Evolutionary conservation across 257 asterid genomes (phyloP).

Genomic region (Cynanchum wilfordii): DNA sequence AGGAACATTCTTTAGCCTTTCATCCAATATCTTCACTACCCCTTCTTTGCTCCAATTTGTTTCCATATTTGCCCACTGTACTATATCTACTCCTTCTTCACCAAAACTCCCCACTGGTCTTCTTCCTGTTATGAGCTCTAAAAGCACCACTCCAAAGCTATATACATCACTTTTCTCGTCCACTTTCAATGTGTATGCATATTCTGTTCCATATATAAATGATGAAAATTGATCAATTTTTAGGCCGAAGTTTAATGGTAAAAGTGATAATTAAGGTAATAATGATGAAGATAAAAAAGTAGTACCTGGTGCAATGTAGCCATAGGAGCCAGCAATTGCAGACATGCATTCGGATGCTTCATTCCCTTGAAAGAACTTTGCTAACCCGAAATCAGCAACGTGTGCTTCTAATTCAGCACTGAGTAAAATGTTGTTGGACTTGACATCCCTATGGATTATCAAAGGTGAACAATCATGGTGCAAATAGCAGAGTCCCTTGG

Average conservation of each 20-base stretch:
- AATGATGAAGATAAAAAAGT: not conserved
- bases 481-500: constrained; percentile 36
- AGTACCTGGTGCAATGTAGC: constrained; percentile 47
- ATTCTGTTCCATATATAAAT: constrained; percentile 18
- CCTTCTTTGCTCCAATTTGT: constrained; percentile 39
- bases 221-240: not conserved
- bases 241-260: no score
- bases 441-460: constrained; percentile 35
- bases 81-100: constrained; percentile 34
- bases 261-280: no score
- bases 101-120: constrained; percentile 35
- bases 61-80: constrained; percentile 34
- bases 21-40: constrained; percentile 34
- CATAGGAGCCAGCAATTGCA: constrained; percentile 42
- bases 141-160: constrained; percentile 36
- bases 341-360: constrained; percentile 44
- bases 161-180: constrained; percentile 45
- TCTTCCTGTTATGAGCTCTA: constrained; percentile 36
- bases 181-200: constrained; percentile 37
- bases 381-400: constrained; percentile 37
- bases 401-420: constrained; percentile 37
- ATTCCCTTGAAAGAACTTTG: constrained; percentile 29
- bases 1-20: constrained; percentile 34
- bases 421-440: constrained; percentile 38
- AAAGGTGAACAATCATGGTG: constrained; percentile 43